Base-by-base conservation (phyloP, 176 grass and related monocot genomes). In the Musa beccarii region DNA sequence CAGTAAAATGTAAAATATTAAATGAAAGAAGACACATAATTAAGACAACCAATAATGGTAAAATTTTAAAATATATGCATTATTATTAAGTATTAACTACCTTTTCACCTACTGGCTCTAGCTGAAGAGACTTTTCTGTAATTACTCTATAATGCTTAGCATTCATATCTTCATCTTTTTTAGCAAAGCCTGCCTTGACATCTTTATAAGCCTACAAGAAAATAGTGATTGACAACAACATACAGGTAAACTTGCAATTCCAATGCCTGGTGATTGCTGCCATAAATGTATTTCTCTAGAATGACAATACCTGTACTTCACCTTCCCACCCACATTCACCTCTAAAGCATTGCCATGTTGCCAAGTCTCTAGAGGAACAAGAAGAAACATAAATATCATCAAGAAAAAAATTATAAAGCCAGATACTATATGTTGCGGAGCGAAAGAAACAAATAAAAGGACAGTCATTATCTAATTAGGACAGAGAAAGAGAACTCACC, bases 281-380 rank as follows among this genome's bases (percentile, higher is more conserved):
- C 17, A 21, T 12, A 10, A 52, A 70, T 54, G 16, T 34, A 68
- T 68, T 73, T 26, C 66, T 82, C 73, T 21, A 10, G 68, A 72
- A 17, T 68, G 68, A 14, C 53, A 17, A 10, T 79, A 92, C 93
- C 83, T 86, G 21, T 51, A 66, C 50, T 78, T 14, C 10, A 76
- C 95, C 95, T 75, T 68, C 80, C 90, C 84, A 98, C 63, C 90
- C 90, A 82, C 95, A 98, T 26, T 10, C 86, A 7, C 76, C 69
- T 86, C 86, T 84, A 65, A 91, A 84, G 76, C 95, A 98, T 49
- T 23, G 78, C 95, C 95, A 98, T 20, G 64, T 21, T 54, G 90
- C 90, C 7, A 76, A 65, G 12, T 6, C 17, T 64, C 95, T 98
- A 75, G 57, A 66, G 51, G 73, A 85, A 79, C 19, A 83, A 16